phyloP scores from a whole-genome alignment of 768 basidiomycete species.

The Pholiota microspora region DNA sequence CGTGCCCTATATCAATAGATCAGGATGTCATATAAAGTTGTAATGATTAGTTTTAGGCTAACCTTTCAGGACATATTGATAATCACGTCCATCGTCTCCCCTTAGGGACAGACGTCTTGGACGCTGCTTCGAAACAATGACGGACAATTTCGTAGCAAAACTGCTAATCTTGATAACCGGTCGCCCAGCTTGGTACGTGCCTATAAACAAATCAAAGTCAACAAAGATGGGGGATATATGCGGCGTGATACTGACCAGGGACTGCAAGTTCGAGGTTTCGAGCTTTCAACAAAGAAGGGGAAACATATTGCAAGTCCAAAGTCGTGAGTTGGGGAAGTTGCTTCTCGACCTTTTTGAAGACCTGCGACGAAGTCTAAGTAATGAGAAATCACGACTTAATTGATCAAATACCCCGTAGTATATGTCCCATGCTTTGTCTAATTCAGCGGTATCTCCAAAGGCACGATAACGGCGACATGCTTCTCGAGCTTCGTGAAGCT shows the following conservation, averaged over 20 bases:
- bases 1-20: constrained; percentile 69
- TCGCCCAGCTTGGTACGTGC: constrained; percentile 90
- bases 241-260: constrained; percentile 57
- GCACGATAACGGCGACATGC: constrained; percentile 84
- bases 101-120: constrained; percentile 84
- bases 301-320: constrained; percentile 95
- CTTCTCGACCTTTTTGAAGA: constrained; percentile 96
- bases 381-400: not conserved
- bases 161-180: constrained; percentile 77
- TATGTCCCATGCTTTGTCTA: constrained; percentile 99
- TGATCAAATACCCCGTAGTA: constrained; percentile 73
- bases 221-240: not conserved
- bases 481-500: constrained; percentile 89
- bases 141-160: constrained; percentile 87
- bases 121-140: constrained; percentile 96
- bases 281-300: constrained; percentile 86
- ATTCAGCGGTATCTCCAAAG: constrained; percentile 82
- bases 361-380: constrained; percentile 38
- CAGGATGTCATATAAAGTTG: not conserved
- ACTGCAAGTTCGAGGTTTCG: constrained; percentile 93
- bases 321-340: constrained; percentile 86
- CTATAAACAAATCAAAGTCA: constrained; percentile 32
- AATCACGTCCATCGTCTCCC: constrained; percentile 91
- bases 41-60: not conserved
- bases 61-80: constrained; percentile 93